Evolutionary conservation across 768 basidiomycete genomes (phyloP), one percentile per base, ranked within the genome.

Genomic region (Russula abietina): DNA sequence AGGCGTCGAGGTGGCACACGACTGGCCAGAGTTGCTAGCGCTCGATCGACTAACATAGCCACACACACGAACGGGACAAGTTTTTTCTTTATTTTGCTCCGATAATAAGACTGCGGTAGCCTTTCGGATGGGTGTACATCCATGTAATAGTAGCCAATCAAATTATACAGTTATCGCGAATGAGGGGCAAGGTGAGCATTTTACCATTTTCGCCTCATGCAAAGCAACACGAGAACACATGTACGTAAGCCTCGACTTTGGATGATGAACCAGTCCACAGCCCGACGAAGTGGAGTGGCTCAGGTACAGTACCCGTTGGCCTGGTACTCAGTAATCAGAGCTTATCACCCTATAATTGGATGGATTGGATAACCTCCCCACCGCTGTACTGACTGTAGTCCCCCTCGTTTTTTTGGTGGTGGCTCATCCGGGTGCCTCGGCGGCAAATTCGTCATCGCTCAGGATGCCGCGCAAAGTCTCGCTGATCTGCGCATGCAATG

Each of bases 401-500:
- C 16, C 36, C 38, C 55, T 26, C 28, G 2, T 26, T 30, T 33
- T 33, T n/a, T 24, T 17, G 17, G 32, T 33, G 36, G 36, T 43
- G 49, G 49, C 28, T 62, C 52, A 68, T 30, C 67, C 67, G 33
- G 65, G 61, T 41, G 61, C 61, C n/a, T 72, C 71, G 14, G 71
- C 67, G 32, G 67, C 70, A 53, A 71, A 62, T 57, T 86, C 81
- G 0, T 81, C 79, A 60, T 85, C 82, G 39, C 75, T 76, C 43
- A 89, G 73, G 79, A 89, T 81, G 66, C 75, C 71, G 11, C 78
- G 76, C 32, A 89, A 73, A 3, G 84, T 77, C 19, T 83, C 83
- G 2, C 85, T 77, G 12, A 88, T 79, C 68, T 88, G 85, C 0
- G 73, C 69, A 64, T 87, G 85, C 0, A 90, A 73, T 32, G 77